Evolutionary conservation across 371 early-diverging fungal genomes (phyloP).

Genomic region (Fennellomyces sp.): DNA sequence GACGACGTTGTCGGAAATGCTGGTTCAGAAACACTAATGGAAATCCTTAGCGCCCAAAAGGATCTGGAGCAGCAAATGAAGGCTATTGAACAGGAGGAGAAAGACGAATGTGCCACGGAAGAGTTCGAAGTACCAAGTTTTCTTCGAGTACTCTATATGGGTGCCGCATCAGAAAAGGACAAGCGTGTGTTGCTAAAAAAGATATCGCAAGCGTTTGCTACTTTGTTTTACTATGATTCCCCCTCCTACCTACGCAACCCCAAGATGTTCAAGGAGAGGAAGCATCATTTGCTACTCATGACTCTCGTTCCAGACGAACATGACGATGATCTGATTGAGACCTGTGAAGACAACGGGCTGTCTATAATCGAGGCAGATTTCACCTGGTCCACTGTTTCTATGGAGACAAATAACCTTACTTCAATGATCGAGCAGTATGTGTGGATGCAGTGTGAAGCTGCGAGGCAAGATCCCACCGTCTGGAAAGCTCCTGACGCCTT

Average conservation of each 20-base stretch:
- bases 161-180: conserved; percentile 29
- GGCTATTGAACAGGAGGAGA: conserved; percentile 21
- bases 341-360: conserved; percentile 45
- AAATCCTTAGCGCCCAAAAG: conserved; percentile 11
- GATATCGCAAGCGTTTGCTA: conserved; percentile 31
- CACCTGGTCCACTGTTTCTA: conserved; percentile 28
- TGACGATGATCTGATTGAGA: conserved; percentile 19
- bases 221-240: conserved; percentile 1
- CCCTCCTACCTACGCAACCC: conserved; percentile 14
- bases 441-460: conserved; percentile 28
- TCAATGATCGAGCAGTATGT: conserved; percentile 27
- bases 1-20: conserved; percentile 10
- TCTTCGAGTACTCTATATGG: conserved; percentile 45
- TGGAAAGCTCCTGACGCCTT: conserved; percentile 1
- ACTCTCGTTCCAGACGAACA: conserved; percentile 16
- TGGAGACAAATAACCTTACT: conserved; percentile 13
- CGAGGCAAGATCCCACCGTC: conserved; percentile 14
- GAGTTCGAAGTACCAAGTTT: conserved; percentile 26
- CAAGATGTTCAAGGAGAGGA: conserved; percentile 32
- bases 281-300: conserved; percentile 33
- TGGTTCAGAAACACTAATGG: conserved; percentile 23
- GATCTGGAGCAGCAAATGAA: conserved; percentile 28
- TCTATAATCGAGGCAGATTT: conserved; percentile 55
- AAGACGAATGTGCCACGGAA: neutral
- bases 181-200: conserved; percentile 37